Conservation (phyloP, 2,329 filamentous ascomycete species). For the Metarhizium album region DNA sequence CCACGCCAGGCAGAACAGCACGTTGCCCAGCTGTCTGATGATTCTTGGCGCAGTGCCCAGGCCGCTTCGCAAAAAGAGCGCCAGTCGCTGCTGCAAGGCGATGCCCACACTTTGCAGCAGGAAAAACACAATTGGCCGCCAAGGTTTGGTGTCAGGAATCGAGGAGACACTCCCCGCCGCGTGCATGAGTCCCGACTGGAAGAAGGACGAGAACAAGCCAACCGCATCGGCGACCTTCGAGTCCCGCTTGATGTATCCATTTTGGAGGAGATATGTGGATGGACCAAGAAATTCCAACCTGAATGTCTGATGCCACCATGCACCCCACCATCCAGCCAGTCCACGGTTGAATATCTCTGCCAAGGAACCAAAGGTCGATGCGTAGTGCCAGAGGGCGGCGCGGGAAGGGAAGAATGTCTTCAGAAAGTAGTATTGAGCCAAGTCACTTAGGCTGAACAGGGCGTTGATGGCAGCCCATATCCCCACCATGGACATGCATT, state of each 20-base stretch:
- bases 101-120: conserved; percentile 57
- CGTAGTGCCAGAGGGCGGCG: conserved; percentile 40
- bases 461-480: conserved; percentile 51
- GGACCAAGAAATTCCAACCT: conserved; percentile 60
- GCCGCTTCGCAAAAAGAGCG: conserved; percentile 20
- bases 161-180: conserved; percentile 57
- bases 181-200: conserved; percentile 59
- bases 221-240: conserved; percentile 14
- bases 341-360: conserved; percentile 53
- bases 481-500: conserved; percentile 41
- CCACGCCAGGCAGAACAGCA: conserved; percentile 54
- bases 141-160: conserved; percentile 40
- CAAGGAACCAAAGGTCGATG: conserved; percentile 45
- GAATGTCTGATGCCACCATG: conserved; percentile 88
- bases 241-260: conserved; percentile 27
- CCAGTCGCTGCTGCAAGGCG: conserved; percentile 40
- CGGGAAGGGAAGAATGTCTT: conserved; percentile 41
- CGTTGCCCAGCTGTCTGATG: conserved; percentile 44
- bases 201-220: conserved; percentile 38
- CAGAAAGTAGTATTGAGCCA: conserved; percentile 41
- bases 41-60: conserved; percentile 30
- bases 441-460: conserved; percentile 48
- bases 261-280: conserved; percentile 32
- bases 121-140: conserved; percentile 58
- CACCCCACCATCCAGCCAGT: conserved; percentile 71